Evolutionary conservation across 2,329 filamentous ascomycete species (phyloP), one percentile per base, ranked within the genome.

Genomic region (Coleophoma eucalyptorum): DNA sequence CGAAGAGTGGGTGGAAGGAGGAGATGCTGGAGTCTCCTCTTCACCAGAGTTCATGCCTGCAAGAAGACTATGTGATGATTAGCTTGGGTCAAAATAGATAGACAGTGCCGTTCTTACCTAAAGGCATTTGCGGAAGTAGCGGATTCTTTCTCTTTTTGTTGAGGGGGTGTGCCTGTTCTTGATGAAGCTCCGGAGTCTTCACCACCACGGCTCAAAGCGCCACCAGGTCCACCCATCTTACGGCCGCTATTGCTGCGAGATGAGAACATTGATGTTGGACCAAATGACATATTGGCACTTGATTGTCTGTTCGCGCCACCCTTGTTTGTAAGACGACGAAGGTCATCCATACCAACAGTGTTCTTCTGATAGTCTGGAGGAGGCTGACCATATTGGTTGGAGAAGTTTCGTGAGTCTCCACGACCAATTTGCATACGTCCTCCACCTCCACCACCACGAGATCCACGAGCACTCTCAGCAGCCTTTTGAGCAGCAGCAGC

Each of bases 191-290:
- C 89, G 55, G 92, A 97, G 62, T 96, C 91, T 63, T 96, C 91
- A 54, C 84, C 85, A 55, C 84, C 81, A 62, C 89, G 84, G 60
- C 81, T 81, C 58, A 92, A 75, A 58, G 86, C 79, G 62, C 86
- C 82, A 63, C 86, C 86, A 58, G 88, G 88, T 43, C 42, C 42
- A 54, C 88, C 88, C 61, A 94, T 79, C 66, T 86, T 84, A 59
- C 90, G 85, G 57, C 91, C 89, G 67, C 92, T 97, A 76, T 90
- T 93, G 75, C 89, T 95, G 58, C 94, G 86, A n/a, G 87, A 89
- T 58, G 82, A 84, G 63, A 97, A 88, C 79, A 96, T 88, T 55
- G 90, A 92, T 48, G 87, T 87, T 12, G 94, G 93, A 31, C 90
- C 92, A 57, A 97, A 81, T 13, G 77, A 77, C 61, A 67, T 63